Percentiles rank a stretch among this genome's conserved stretches.
Evolutionary conservation across 345 rosid genomes (phyloP).

Genomic region (Excoecaria cochinchinensis): DNA sequence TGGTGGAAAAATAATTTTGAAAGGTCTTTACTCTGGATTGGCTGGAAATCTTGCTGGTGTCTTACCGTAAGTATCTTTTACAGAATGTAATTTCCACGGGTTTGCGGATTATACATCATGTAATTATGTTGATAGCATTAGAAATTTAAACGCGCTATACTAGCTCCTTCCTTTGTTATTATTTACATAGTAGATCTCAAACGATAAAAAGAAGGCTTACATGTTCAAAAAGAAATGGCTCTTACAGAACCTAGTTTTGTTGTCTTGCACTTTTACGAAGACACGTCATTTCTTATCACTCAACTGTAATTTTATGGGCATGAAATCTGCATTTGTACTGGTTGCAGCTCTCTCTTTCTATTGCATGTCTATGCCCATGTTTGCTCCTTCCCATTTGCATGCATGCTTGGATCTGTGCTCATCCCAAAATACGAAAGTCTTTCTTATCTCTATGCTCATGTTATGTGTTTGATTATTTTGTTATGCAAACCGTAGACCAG

Average conservation of each 20-base stretch:
- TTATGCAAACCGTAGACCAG: neutral
- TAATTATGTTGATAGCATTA: neutral
- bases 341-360: neutral
- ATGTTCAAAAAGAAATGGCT: neutral
- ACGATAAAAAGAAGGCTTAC: neutral
- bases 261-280: neutral
- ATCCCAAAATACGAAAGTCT: neutral
- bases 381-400: neutral
- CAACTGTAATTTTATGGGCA: neutral
- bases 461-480: neutral
- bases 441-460: neutral
- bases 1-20: conserved; percentile 71
- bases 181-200: neutral
- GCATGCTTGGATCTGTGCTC: neutral
- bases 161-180: neutral
- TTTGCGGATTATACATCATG: neutral
- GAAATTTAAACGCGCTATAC: neutral
- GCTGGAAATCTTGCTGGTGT: conserved; percentile 92
- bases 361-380: neutral
- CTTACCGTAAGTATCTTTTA: conserved; percentile 67
- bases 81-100: neutral
- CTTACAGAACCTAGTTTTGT: neutral
- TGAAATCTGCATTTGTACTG: no score
- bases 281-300: neutral
- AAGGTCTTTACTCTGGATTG: conserved; percentile 96